Evolutionary conservation across 106 monocot genomes (phyloP), one percentile per base, ranked within the genome.

Genomic region (Platanthera guangdongensis): DNA sequence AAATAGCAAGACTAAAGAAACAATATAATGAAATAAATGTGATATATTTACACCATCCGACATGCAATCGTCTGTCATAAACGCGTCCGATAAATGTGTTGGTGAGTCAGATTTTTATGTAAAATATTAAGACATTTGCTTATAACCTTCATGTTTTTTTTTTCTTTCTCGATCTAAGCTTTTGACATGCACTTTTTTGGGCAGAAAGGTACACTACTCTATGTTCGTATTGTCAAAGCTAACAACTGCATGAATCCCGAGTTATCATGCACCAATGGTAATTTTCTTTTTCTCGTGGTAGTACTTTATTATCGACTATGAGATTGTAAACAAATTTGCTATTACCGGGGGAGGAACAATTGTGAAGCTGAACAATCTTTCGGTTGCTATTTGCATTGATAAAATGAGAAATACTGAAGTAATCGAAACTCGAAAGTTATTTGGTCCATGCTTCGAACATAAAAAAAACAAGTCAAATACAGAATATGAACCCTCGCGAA

Each of bases 231-330:
- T 78, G 96, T 93, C 30, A 96, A 96, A 91, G 89, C 91, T 47
- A 93, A 93, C 60, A 84, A 68, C 75, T 78, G 80, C 60, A 93
- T 96, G 91, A 93, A 96, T 85, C 93, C 96, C 52, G 93, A 96
- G 77, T 78, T 96, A n/a, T 87, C 93, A 49, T 96, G 96, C 89
- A 91, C 89, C 22, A 91, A 96, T 86, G 95, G 95, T 96, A 95
- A 57, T 74, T 49, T 53, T 8, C 16, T 76, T 57, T 80, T 52
- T 19, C 51, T 80, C 77, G 13, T 39, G 9, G 8, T 59, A 59
- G 21, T 59, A 59, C 6, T 19, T 21, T n/a, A 59, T 59, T 11
- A 18, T 18, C 57, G 6, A 21, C 19, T 59, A 59, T 59, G 59
- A 59, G 59, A 59, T 67, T 16, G 22, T 3, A 62, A 19, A 25